A percentile compares a stretch with the other conserved stretches of the same genome.
phyloP scores from a whole-genome alignment of 140 eudicot genomes.

The Bidens hawaiensis region DNA sequence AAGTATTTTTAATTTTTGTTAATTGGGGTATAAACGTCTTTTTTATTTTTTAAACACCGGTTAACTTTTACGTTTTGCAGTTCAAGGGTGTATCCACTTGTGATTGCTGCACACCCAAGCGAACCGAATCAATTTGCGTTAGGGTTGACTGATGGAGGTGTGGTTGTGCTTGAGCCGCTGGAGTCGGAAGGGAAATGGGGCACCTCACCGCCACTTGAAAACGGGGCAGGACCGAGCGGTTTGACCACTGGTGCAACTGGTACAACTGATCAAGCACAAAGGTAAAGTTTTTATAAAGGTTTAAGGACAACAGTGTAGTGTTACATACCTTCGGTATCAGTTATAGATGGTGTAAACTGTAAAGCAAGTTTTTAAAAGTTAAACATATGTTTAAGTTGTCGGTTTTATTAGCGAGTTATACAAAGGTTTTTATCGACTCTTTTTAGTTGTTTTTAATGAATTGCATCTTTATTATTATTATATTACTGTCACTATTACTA shows the following conservation, averaged over 20 bases:
- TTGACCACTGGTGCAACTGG: slow-evolving; percentile 41
- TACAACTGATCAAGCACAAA: slow-evolving; percentile 52
- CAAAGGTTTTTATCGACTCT: slow-evolving; percentile 2
- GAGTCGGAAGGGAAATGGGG: slow-evolving; percentile 70
- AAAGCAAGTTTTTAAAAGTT: slow-evolving; percentile 14
- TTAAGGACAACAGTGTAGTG: slow-evolving; percentile 31
- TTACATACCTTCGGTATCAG: slow-evolving; percentile 15
- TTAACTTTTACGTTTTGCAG: slow-evolving; percentile 17
- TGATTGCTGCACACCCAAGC: slow-evolving; percentile 62
- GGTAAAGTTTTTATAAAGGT: slow-evolving; percentile 33
- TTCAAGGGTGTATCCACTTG: slow-evolving; percentile 49
- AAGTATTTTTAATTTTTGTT: not conserved
- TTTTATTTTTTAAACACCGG: not conserved
- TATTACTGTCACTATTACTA: no score
- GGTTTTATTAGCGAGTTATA: slow-evolving; percentile 8
- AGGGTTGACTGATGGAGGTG: slow-evolving; percentile 70
- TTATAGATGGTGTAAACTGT: slow-evolving; percentile 17
- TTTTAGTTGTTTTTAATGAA: not conserved
- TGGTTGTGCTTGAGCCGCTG: slow-evolving; percentile 53
- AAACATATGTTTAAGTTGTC: slow-evolving; percentile 11
- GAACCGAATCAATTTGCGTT: slow-evolving; percentile 62
- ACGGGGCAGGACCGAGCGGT: slow-evolving; percentile 26
- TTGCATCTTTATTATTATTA: no score
- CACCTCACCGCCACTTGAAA: slow-evolving; percentile 41
- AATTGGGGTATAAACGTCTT: not conserved